Evolutionary conservation across 1,284 basidiomycete species (phyloP).

Genomic region (Malassezia dermatis): DNA sequence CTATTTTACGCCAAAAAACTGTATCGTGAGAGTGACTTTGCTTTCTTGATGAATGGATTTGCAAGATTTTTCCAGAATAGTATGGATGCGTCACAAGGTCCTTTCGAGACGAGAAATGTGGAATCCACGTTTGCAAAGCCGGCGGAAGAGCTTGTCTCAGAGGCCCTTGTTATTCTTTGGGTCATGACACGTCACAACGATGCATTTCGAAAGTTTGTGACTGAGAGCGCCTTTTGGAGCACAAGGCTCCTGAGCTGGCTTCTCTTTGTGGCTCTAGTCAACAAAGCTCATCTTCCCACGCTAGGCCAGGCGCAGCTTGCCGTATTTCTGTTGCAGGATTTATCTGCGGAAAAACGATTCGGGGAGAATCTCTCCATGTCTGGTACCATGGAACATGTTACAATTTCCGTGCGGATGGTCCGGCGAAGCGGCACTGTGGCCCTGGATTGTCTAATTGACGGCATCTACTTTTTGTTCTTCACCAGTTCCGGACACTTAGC

Average conservation of each 20-base stretch:
- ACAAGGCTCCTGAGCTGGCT: constrained; percentile 21
- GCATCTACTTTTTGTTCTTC: constrained; percentile 71
- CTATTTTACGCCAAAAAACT: constrained; percentile 40
- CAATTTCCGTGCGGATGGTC: constrained; percentile 18
- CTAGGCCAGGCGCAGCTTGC: constrained; percentile 79
- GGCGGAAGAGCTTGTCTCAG: constrained; percentile 26
- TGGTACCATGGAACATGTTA: constrained; percentile 23
- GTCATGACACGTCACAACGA: constrained; percentile 27
- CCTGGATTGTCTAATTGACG: constrained; percentile 51
- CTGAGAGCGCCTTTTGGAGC: constrained; percentile 23
- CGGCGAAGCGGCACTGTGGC: constrained; percentile 20
- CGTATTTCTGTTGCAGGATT: constrained; percentile 80
- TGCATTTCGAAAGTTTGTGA: constrained; percentile 31
- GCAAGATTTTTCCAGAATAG: constrained; percentile 20
- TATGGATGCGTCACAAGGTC: constrained; percentile 8
- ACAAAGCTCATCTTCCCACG: constrained; percentile 56
- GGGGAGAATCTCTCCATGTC: constrained; percentile 49
- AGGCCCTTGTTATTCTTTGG: constrained; percentile 35
- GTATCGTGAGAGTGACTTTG: constrained; percentile 38
- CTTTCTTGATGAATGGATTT: constrained; percentile 25
- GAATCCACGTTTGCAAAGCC: constrained; percentile 3
- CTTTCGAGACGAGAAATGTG: constrained; percentile 6
- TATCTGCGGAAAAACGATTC: constrained; percentile 73
- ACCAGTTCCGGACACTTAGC: constrained; percentile 56
- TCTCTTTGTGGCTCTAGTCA: constrained; percentile 27